Percentiles rank a stretch among this genome's conserved stretches.
Conservation (phyloP, 2,329 filamentous ascomycete genomes). For the Aspergillus carbonarius region DNA sequence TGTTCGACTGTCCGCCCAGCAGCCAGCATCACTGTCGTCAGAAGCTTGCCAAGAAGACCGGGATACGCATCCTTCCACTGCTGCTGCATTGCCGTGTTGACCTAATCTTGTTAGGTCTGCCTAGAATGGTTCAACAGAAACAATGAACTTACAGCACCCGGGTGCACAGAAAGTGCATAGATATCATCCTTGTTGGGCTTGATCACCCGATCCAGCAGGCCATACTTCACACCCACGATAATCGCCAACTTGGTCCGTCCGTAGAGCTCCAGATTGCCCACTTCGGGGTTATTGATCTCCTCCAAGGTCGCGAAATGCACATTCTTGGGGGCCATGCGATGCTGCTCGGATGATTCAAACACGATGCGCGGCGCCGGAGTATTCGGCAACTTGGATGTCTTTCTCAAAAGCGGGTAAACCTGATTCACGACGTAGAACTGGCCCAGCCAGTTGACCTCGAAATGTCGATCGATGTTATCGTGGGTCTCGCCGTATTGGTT, state of each 20-base stretch:
- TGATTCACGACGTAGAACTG: constrained; percentile 47
- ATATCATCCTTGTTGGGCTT: constrained; percentile 44
- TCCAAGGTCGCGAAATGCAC: constrained; percentile 42
- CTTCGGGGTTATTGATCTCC: constrained; percentile 43
- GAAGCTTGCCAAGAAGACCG: constrained; percentile 40
- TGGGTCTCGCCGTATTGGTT: constrained; percentile 40
- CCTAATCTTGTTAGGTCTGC: constrained; percentile 30
- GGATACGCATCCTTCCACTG: constrained; percentile 51
- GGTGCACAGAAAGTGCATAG: constrained; percentile 45
- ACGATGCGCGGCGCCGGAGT: constrained; percentile 42
- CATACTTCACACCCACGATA: constrained; percentile 46
- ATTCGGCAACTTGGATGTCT: constrained; percentile 39
- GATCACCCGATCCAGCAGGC: constrained; percentile 43
- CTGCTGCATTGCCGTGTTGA: constrained; percentile 47
- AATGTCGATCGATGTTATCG: constrained; percentile 43
- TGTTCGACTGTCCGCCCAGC: constrained; percentile 42
- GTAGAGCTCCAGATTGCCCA: constrained; percentile 41
- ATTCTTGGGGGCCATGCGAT: constrained; percentile 38
- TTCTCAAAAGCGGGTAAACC: constrained; percentile 45
- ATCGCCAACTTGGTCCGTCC: constrained; percentile 46
- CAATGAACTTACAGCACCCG: constrained; percentile 25
- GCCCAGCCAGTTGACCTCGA: constrained; percentile 47
- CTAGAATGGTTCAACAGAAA: no score
- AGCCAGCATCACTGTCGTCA: constrained; percentile 36
- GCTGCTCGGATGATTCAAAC: constrained; percentile 45